Evolutionary conservation across 140 eudicot species (phyloP).

Genomic region (Stevia rebaudiana): DNA sequence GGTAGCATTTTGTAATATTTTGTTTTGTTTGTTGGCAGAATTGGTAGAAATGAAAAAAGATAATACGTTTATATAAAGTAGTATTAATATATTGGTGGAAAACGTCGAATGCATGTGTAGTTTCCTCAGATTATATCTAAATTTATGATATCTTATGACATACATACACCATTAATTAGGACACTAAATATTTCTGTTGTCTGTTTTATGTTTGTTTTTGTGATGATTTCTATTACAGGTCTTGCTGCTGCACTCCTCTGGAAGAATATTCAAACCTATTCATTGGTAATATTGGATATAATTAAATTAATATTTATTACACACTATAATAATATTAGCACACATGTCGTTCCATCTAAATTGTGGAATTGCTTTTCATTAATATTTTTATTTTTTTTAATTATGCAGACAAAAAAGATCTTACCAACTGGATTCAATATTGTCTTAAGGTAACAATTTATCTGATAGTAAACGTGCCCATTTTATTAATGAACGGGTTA

Average conservation of each 20-base stretch:
- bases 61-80: background rate
- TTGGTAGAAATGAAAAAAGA: background rate
- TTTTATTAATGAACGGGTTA: background rate
- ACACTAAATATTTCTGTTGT: background rate
- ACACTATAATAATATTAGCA: background rate
- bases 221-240: constrained; percentile 37
- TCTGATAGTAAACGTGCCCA: background rate
- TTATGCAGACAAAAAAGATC: constrained; percentile 62
- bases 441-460: constrained; percentile 50
- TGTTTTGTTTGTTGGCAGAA: background rate
- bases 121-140: background rate
- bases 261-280: constrained; percentile 63
- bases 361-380: background rate
- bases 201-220: background rate
- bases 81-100: background rate
- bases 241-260: constrained; percentile 58
- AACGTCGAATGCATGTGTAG: background rate
- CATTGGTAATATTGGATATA: constrained; percentile 45
- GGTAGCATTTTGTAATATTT: background rate
- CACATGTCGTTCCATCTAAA: background rate
- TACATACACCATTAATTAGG: background rate
- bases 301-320: background rate
- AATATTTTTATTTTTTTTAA: no score
- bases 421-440: constrained; percentile 56
- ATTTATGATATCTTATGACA: background rate